These are phyloP conservation scores for Coelastrella sp. DNA, from an alignment of 139 green algal genomes.

Conservation along the genomic window DNA sequence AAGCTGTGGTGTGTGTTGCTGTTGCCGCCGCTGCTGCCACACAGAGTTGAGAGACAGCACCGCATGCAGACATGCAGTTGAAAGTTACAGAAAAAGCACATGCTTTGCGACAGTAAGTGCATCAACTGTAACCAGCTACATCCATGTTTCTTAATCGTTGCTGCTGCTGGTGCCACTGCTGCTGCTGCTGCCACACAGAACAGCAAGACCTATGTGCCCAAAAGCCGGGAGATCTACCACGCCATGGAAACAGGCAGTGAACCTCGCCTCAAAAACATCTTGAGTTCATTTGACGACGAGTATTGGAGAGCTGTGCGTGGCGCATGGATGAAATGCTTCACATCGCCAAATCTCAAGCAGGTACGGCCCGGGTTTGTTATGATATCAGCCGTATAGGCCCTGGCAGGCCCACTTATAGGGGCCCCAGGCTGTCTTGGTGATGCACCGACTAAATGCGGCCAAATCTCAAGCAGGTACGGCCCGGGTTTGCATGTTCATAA, in stretches of 20 bases:
- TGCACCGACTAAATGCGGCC: no score
- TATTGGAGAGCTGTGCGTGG: slow-evolving; percentile 22
- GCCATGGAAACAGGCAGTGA: slow-evolving; percentile 3
- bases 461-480: slow-evolving; percentile 12
- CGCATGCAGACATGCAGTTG: background rate
- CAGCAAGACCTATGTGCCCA: slow-evolving; percentile 40
- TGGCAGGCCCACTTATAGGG: no score
- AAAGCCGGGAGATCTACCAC: background rate
- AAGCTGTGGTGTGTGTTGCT: background rate
- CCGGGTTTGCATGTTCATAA: no score
- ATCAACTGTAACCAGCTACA: no score
- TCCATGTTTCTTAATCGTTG: no score
- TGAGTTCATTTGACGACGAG: background rate
- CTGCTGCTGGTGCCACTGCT: no score
- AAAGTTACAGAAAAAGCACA: background rate
- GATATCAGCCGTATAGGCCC: no score
- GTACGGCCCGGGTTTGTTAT: background rate
- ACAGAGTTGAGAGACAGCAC: background rate
- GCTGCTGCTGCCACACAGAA: background rate
- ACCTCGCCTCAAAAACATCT: background rate
- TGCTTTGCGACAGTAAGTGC: no score
- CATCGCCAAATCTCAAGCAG: slow-evolving; percentile 24
- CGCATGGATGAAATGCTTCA: slow-evolving; percentile 46
- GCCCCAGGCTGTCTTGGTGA: no score
- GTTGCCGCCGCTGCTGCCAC: no score